Conservation (phyloP, 352 stramenopile genomes). For the Pythium periplocum region DNA sequence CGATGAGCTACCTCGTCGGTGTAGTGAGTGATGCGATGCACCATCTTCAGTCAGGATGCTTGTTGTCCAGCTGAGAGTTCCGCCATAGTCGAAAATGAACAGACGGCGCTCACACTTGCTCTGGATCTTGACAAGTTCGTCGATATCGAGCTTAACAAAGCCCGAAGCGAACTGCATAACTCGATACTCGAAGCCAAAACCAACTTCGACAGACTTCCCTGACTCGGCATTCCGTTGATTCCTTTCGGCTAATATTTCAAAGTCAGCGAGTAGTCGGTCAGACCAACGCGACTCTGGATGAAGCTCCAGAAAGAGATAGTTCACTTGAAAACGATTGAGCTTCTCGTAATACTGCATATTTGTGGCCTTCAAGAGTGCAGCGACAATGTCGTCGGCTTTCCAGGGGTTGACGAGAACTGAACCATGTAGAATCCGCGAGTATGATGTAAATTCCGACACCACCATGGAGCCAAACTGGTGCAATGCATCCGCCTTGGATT, state of each 20-base stretch:
- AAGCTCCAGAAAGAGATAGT: constrained; percentile 84
- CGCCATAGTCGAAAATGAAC: constrained; percentile 98
- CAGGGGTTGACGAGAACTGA: constrained; percentile 97
- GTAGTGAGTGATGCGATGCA: constrained; percentile 12
- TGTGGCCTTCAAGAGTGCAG: constrained; percentile 50
- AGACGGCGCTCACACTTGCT: constrained; percentile 52
- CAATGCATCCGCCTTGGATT: constrained; percentile 19
- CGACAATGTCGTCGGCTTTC: constrained; percentile 89
- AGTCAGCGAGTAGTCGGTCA: constrained; percentile 91
- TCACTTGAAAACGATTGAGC: constrained; percentile 61
- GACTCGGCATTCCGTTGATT: constrained; percentile 23
- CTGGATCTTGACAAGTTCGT: constrained; percentile 84
- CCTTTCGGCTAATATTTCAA: constrained; percentile 79
- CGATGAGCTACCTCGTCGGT: background rate
- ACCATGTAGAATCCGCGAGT: constrained; percentile 95
- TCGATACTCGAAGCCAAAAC: constrained; percentile 95
- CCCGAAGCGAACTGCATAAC: constrained; percentile 94
- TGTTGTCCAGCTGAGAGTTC: constrained; percentile 87
- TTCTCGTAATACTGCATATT: constrained; percentile 80
- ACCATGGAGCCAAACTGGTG: constrained; percentile 86
- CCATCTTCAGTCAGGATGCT: constrained; percentile 60
- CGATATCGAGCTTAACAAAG: constrained; percentile 91
- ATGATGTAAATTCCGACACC: constrained; percentile 96
- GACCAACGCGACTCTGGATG: constrained; percentile 90
- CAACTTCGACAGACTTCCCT: constrained; percentile 81